Evolutionary conservation across 345 rosid species (phyloP), one percentile per base, ranked within the genome.

Genomic region (Populus simonii): DNA sequence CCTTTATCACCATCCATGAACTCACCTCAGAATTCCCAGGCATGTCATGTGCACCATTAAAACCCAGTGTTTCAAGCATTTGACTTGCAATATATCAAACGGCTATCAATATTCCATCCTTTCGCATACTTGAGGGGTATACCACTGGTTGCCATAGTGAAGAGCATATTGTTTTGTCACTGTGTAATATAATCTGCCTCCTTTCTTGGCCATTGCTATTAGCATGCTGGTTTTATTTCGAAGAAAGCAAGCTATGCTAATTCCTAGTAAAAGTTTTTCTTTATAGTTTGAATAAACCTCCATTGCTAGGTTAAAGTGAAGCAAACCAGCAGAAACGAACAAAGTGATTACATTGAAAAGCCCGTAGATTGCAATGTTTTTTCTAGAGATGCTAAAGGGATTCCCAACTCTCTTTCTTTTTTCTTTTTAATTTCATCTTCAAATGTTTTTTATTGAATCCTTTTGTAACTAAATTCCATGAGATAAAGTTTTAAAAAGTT

Each of bases 91-190:
- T n/a, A n/a, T n/a, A n/a, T 45, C 38, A 6, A 25, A 29, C 39
- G 61, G 62, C 2, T 47, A 29, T 27, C 31, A 71, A 45, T 17
- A 51, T 51, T 51, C 57, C n/a, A 51, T 27, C n/a, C 41, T 29
- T 49, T 12, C 3, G 27, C 66, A 3, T 72, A n/a, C 2, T 7
- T 16, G 7, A 20, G 35, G 45, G 45, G 25, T 10, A 16, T 2
- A 31, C 33, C 25, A 6, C 35, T n/a, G 29, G 31, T 88, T 92
- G 89, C 20, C 59, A 1, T 1, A 43, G 18, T 1, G 61, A 43
- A 29, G 57, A 17, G 39, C 17, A n/a, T 70, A 49, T 7, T 25
- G 11, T 23, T 38, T 17, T 17, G 57, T 17, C n/a, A 51, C 57
- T 51, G 9, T 6, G 18, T 45, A 45, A 4, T 12, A 13, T 51